A percentile compares a stretch with the other conserved stretches of the same genome.
Conservation (phyloP, 2,329 filamentous ascomycete genomes). For the Trichophyton schoenleinii region DNA sequence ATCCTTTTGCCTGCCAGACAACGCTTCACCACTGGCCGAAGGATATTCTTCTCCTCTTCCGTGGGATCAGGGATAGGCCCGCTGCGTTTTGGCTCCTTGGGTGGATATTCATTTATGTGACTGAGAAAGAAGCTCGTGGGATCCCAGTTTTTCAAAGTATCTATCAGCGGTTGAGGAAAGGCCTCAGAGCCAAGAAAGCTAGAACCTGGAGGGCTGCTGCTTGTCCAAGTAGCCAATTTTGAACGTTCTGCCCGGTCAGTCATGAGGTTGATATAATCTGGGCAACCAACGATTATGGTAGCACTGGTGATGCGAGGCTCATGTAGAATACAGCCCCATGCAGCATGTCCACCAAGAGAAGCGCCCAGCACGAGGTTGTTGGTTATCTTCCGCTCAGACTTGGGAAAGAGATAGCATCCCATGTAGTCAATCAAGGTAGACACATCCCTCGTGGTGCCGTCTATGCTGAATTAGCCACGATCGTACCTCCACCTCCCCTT, state of each 20-base stretch:
- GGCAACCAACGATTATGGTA: constrained; percentile 74
- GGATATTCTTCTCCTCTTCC: constrained; percentile 31
- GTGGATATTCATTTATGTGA: constrained; percentile 21
- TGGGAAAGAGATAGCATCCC: constrained; percentile 58
- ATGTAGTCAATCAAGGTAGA: constrained; percentile 64
- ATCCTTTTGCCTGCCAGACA: constrained; percentile 41
- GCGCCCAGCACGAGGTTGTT: constrained; percentile 69
- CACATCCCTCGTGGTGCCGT: constrained; percentile 62
- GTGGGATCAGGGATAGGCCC: constrained; percentile 26
- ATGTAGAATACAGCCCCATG: constrained; percentile 69
- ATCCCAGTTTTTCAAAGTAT: constrained; percentile 53
- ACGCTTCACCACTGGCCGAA: constrained; percentile 33
- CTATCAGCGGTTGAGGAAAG: constrained; percentile 59
- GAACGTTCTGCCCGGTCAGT: constrained; percentile 61
- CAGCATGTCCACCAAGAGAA: constrained; percentile 74
- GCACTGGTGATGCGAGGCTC: constrained; percentile 69
- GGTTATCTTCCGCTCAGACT: constrained; percentile 34
- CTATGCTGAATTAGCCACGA: constrained; percentile 18
- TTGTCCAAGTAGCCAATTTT: constrained; percentile 50
- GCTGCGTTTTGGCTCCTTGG: constrained; percentile 19
- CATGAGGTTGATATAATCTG: constrained; percentile 75
- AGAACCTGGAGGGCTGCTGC: constrained; percentile 42
- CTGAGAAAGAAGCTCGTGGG: constrained; percentile 63
- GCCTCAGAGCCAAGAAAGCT: constrained; percentile 64
- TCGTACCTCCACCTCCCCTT: no score